phyloP scores from a whole-genome alignment of 306 rosid species.

The Citrullus colocynthis region DNA sequence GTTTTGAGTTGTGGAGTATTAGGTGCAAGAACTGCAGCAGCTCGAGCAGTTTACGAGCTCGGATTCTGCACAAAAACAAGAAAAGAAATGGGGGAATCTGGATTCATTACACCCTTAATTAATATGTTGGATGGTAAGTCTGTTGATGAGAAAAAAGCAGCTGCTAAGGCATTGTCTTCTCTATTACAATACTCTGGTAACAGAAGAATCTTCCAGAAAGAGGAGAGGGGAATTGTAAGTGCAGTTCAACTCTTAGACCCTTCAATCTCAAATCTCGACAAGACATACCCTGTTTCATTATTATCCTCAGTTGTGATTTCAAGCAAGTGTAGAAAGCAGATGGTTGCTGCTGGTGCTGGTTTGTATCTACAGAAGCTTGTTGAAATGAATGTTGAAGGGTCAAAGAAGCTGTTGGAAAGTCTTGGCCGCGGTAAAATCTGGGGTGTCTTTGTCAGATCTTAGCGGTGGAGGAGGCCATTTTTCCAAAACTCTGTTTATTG shows the following conservation, averaged over 20 bases:
- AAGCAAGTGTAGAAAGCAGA: conserved; percentile 61
- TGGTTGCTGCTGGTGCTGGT: conserved; percentile 71
- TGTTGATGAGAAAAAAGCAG: conserved; percentile 67
- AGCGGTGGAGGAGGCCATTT: conserved; percentile 8
- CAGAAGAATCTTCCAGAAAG: conserved; percentile 47
- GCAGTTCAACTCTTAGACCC: conserved; percentile 72
- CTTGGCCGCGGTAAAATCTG: conserved; percentile 83
- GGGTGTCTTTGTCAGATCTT: conserved; percentile 82
- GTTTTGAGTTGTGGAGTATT: conserved; percentile 54
- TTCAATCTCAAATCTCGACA: conserved; percentile 47
- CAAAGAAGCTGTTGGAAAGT: conserved; percentile 69
- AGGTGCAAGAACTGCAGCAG: conserved; percentile 59
- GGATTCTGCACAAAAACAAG: conserved; percentile 44
- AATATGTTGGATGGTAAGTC: conserved; percentile 91
- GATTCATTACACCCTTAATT: conserved; percentile 41
- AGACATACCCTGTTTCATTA: conserved; percentile 65
- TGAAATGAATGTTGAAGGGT: conserved; percentile 61
- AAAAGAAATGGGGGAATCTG: conserved; percentile 78
- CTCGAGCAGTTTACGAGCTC: conserved; percentile 48
- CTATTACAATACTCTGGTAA: conserved; percentile 33
- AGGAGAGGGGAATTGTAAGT: conserved; percentile 49
- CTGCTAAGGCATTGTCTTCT: conserved; percentile 58
- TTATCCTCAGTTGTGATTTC: conserved; percentile 48
- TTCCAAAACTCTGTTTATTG: background rate
- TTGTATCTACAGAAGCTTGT: conserved; percentile 54